Base-by-base conservation (phyloP, 495 filamentous ascomycete genomes). In the Aspergillus ostianus region DNA sequence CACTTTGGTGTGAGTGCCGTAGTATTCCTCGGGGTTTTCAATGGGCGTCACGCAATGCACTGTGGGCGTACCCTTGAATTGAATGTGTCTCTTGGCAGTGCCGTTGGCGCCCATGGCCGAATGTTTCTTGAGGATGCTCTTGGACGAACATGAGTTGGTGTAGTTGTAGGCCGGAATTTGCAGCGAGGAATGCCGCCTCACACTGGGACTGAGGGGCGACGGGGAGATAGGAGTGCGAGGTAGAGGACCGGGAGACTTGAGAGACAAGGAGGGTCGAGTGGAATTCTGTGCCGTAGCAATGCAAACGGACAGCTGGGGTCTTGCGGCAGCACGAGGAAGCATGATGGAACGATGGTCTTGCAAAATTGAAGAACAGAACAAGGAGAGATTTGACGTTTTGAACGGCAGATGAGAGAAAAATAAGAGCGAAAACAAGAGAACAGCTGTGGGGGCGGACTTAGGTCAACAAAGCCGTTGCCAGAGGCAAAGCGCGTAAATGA, bases 51-150 rank as follows among this genome's bases (percentile, higher is more conserved):
- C 75, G 49, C 78, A 82, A 65, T 82, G 68, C 23, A 84, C 74
- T 23, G 74, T 79, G 6, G 81, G 80, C 6, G 76, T 74, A 29
- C 69, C 72, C 23, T 77, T 62, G 66, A 83, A 82, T 45, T 80
- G 70, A 29, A 82, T 76, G 57, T 69, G 71, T 64, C 80, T 83
- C 36, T 70, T 64, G n/a, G 62, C 55, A 45, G 63, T 56, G 17
- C 56, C 63, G 26, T 52, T 9, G 27, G 62, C 30, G 5, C 41
- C 30, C 6, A 53, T 52, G 5, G 57, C 62, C 13, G 68, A 47
- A 5, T 70, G 70, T 60, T 81, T 82, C 72, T 81, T 82, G 58
- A 82, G 78, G 57, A 82, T 81, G 65, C 80, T 79, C 72, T 80
- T 82, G 36, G 77, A 70, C 0, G 74, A 74, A 63, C 79, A 76